These are phyloP conservation scores for Aschersonia sp. DNA, from an alignment of 2,329 filamentous ascomycete species.

Conservation along the genomic window DNA sequence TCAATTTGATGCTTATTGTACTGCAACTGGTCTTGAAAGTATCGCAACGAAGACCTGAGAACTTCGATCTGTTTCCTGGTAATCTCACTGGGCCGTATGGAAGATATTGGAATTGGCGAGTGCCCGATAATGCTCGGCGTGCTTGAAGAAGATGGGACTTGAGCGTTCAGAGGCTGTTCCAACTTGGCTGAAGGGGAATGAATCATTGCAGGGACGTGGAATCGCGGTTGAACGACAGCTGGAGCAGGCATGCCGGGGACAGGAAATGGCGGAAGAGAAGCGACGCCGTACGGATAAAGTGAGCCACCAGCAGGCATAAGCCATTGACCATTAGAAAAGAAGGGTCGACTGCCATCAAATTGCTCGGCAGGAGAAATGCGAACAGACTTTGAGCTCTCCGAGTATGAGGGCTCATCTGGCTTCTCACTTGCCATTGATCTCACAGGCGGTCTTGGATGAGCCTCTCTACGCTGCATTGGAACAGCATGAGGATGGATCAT, in stretches of 20 bases:
- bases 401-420: slow-evolving; percentile 15
- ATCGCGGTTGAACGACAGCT: slow-evolving; percentile 1
- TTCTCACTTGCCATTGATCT: slow-evolving; percentile 10
- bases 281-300: slow-evolving; percentile 14
- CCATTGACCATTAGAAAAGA: slow-evolving; percentile 29
- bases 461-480: slow-evolving; percentile 8
- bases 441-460: slow-evolving; percentile 9
- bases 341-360: slow-evolving; percentile 30
- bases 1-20: slow-evolving; percentile 51
- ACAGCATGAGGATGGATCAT: slow-evolving; percentile 11
- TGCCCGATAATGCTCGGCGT: slow-evolving; percentile 4
- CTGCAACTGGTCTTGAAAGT: slow-evolving; percentile 41
- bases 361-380: slow-evolving; percentile 26
- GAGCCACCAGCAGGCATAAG: slow-evolving; percentile 17
- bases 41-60: slow-evolving; percentile 37
- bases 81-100: slow-evolving; percentile 45
- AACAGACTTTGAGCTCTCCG: slow-evolving; percentile 16
- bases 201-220: slow-evolving; percentile 6
- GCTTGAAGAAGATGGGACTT: slow-evolving; percentile 7
- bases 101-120: slow-evolving; percentile 33
- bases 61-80: slow-evolving; percentile 41
- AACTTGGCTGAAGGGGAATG: slow-evolving; percentile 11
- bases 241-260: slow-evolving; percentile 11
- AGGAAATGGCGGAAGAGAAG: slow-evolving; percentile 13
- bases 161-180: slow-evolving; percentile 7